Conservation (phyloP, 177 flowering plant genomes). For the Tripterygium wilfordii region DNA sequence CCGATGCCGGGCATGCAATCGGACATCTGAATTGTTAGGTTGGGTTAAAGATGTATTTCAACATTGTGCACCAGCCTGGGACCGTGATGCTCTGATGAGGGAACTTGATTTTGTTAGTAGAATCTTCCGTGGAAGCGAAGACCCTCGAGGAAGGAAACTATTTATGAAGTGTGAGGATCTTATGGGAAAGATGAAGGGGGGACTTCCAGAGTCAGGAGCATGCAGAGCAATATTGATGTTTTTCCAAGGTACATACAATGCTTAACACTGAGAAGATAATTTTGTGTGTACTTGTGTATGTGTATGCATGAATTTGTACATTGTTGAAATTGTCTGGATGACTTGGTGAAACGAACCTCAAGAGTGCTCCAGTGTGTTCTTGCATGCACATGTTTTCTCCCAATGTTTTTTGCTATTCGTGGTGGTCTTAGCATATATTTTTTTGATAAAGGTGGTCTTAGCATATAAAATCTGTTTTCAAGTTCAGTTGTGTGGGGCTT, state of each 20-base stretch:
- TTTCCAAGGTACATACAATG: slow-evolving; percentile 86
- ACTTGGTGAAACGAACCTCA: too few relatives aligned
- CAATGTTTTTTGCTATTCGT: too few relatives aligned
- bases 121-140: slow-evolving; percentile 89
- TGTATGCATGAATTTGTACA: too few relatives aligned
- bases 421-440: too few relatives aligned
- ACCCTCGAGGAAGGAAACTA: slow-evolving; percentile 80
- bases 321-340: too few relatives aligned
- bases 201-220: slow-evolving; percentile 57
- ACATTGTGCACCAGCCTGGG: slow-evolving; percentile 95
- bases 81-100: slow-evolving; percentile 66
- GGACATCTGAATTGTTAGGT: slow-evolving; percentile 87
- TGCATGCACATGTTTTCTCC: too few relatives aligned
- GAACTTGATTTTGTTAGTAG: slow-evolving; percentile 90
- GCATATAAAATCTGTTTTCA: too few relatives aligned
- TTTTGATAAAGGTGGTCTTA: too few relatives aligned
- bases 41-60: slow-evolving; percentile 99
- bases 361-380: too few relatives aligned
- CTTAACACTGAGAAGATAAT: too few relatives aligned
- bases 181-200: slow-evolving; percentile 69
- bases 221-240: slow-evolving; percentile 66
- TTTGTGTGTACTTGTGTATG: too few relatives aligned
- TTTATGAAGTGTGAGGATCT: slow-evolving; percentile 93
- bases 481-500: too few relatives aligned
- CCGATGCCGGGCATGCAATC: slow-evolving; percentile 82